These are phyloP conservation scores for Boletus edulis DNA, from an alignment of 768 basidiomycete genomes.

Conservation along the genomic window DNA sequence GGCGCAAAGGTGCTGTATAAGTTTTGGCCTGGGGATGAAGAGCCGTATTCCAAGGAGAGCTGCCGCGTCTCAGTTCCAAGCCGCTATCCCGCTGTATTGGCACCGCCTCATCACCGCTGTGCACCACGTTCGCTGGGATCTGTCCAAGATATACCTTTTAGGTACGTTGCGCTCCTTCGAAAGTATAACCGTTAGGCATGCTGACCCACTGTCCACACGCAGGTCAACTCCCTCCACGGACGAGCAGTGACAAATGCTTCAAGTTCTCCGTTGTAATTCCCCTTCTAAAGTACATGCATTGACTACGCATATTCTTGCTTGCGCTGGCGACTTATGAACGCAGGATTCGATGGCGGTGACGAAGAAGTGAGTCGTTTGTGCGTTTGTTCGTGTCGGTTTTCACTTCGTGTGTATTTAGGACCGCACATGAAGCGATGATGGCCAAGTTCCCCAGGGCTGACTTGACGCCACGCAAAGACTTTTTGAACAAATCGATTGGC, in stretches of 20 bases:
- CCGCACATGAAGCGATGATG: conserved; percentile 85
- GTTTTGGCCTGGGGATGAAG: too few relatives aligned
- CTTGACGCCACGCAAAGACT: conserved; percentile 78
- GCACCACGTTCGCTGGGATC: conserved; percentile 15
- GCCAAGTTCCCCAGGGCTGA: conserved; percentile 94
- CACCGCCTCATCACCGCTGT: conserved; percentile 31
- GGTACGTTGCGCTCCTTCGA: conserved; percentile 10
- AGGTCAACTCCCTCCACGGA: too few relatives aligned
- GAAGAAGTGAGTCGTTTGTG: conserved; percentile 73
- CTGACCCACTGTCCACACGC: neutral
- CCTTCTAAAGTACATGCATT: conserved; percentile 21
- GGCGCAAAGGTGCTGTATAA: conserved; percentile 30
- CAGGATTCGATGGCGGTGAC: conserved; percentile 96
- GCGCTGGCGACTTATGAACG: conserved; percentile 83
- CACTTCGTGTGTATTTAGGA: conserved; percentile 42
- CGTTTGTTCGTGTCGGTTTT: neutral
- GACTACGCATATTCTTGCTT: conserved; percentile 44
- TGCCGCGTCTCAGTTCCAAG: too few relatives aligned
- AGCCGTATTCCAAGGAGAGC: too few relatives aligned
- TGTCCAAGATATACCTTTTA: conserved; percentile 4
- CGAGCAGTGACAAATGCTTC: conserved; percentile 7
- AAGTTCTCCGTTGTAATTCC: conserved; percentile 24
- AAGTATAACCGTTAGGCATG: neutral
- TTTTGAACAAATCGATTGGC: conserved; percentile 93
- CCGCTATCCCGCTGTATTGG: too few relatives aligned